Conservation (phyloP, 768 basidiomycete species). For the Serendipita indica region DNA sequence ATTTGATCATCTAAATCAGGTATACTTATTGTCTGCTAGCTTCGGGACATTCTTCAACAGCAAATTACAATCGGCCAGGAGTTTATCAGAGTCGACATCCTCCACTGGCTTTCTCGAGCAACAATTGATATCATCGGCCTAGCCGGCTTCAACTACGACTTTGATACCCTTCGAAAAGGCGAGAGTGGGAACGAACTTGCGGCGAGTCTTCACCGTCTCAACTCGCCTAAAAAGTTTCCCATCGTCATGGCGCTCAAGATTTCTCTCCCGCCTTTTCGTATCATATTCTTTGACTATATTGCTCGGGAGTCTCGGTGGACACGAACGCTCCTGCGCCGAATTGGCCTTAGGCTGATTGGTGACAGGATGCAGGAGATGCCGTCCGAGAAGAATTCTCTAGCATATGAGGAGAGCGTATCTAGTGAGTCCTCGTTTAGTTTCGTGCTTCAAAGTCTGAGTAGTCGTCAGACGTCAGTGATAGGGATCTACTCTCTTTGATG, state of each 20-base stretch:
- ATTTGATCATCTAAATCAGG: conserved; percentile 13
- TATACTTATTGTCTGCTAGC: neutral
- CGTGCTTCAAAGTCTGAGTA: too few species aligned
- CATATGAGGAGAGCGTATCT: neutral
- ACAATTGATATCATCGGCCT: conserved; percentile 25
- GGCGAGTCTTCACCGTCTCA: neutral
- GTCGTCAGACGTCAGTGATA: too few species aligned
- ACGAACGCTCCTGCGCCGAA: neutral
- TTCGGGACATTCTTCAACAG: neutral
- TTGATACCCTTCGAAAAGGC: neutral
- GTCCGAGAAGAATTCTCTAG: neutral
- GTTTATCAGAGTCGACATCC: conserved; percentile 19
- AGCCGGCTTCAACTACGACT: conserved; percentile 15
- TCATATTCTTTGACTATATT: neutral
- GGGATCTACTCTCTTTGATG: conserved; percentile 14
- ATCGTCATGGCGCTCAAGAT: neutral
- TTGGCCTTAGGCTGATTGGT: neutral
- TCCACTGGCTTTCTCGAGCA: conserved; percentile 20
- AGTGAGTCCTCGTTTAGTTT: too few species aligned
- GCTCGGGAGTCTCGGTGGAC: too few species aligned
- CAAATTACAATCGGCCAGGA: neutral
- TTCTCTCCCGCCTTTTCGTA: neutral
- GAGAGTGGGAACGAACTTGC: neutral
- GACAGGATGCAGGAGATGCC: neutral
- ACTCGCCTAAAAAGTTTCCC: neutral